A percentile compares a stretch with the other conserved stretches of the same genome.
phyloP scores from a whole-genome alignment of 2,329 filamentous ascomycete species.

The Cladophialophora exuberans region DNA sequence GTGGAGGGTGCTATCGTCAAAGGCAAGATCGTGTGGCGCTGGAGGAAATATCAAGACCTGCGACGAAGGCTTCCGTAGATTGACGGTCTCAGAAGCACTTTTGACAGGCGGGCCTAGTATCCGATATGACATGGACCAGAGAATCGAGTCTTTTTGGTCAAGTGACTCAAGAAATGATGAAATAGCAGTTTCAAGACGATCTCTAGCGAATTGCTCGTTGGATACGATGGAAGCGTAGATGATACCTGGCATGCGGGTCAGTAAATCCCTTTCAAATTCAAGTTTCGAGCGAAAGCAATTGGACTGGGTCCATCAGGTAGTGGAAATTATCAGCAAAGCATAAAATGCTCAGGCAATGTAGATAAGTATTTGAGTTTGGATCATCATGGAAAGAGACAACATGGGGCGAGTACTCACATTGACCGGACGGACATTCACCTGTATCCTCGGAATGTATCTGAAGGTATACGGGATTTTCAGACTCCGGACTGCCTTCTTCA shows the following conservation, averaged over 20 bases:
- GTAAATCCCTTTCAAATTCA: constrained; percentile 12
- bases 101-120: constrained; percentile 44
- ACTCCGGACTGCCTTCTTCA: constrained; percentile 38
- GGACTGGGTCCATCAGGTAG: constrained; percentile 70
- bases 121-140: constrained; percentile 41
- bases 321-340: constrained; percentile 81
- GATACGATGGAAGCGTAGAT: constrained; percentile 56
- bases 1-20: constrained; percentile 71
- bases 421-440: constrained; percentile 83
- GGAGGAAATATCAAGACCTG: constrained; percentile 61
- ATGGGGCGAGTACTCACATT: constrained; percentile 71
- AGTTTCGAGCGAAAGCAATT: constrained; percentile 10
- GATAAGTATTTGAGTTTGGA: constrained; percentile 91
- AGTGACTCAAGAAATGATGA: constrained; percentile 18
- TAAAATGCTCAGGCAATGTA: constrained; percentile 94
- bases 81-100: constrained; percentile 22
- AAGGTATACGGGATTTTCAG: constrained; percentile 58
- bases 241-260: constrained; percentile 52
- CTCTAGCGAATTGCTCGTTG: constrained; percentile 9
- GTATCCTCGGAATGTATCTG: constrained; percentile 85
- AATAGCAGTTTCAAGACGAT: constrained; percentile 25
- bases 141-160: constrained; percentile 8
- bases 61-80: constrained; percentile 32
- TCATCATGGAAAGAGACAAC: constrained; percentile 72
- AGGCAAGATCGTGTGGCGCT: constrained; percentile 67